phyloP scores from a whole-genome alignment of 805 yeast species.

The Kurtzmaniella fragi region DNA sequence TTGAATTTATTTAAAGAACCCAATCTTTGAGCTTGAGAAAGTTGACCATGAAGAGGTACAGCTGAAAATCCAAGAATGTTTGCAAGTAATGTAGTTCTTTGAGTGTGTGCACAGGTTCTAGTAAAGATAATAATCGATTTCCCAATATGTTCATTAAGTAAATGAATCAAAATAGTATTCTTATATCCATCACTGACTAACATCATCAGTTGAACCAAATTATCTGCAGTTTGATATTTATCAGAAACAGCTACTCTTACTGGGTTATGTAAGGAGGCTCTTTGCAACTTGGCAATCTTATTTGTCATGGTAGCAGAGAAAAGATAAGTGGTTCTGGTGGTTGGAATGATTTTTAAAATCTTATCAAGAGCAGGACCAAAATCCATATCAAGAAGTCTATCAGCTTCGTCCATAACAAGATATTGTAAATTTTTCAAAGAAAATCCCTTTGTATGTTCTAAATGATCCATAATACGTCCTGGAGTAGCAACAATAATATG shows the following conservation, averaged over 20 bases:
- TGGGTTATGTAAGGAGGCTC: conserved; percentile 87
- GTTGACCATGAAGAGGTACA: conserved; percentile 91
- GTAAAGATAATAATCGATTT: conserved; percentile 87
- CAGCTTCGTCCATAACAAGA: conserved; percentile 96
- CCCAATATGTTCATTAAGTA: conserved; percentile 78
- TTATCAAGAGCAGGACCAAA: conserved; percentile 92
- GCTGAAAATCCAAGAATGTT: conserved; percentile 82
- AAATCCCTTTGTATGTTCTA: conserved; percentile 89
- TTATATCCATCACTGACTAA: conserved; percentile 90
- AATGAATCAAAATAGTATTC: conserved; percentile 78
- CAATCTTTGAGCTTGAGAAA: conserved; percentile 77
- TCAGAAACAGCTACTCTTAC: conserved; percentile 86
- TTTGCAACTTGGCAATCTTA: conserved; percentile 88
- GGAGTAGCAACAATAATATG: conserved; percentile 96
- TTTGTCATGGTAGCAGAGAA: conserved; percentile 98
- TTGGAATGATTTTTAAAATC: conserved; percentile 78
- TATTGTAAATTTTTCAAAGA: conserved; percentile 71
- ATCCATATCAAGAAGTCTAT: conserved; percentile 90
- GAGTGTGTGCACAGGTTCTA: conserved; percentile 93
- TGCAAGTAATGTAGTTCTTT: conserved; percentile 77
- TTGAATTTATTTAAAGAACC: conserved; percentile 80
- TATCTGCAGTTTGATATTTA: conserved; percentile 89
- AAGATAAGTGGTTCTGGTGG: conserved; percentile 74
- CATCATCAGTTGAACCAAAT: conserved; percentile 83
- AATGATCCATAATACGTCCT: conserved; percentile 87